Base-by-base conservation (phyloP, 2,329 filamentous ascomycete species). In the Fusarium torreyae region DNA sequence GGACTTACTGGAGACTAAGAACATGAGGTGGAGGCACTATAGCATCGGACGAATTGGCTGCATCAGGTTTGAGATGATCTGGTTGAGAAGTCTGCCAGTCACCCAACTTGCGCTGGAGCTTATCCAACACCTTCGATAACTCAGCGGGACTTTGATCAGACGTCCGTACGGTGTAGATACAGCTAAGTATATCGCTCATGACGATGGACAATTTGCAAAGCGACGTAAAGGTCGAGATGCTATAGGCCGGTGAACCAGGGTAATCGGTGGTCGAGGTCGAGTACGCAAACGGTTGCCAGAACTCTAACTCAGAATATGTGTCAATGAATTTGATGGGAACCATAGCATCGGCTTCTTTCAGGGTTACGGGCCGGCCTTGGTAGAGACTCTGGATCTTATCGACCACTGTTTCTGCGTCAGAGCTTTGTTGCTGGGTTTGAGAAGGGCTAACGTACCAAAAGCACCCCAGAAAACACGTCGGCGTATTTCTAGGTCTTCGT, bases 341-440 rank as follows among this genome's bases (percentile, higher is more conserved):
- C 11, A 79, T 75, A 0, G 79, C 80, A 24, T 87, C 82, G 0
- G 78, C 78, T n/a, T 84, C 80, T 10, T 82, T 82, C 7, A 87
- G 73, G 4, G 76, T 83, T 0, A 81, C 81, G 0, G 85, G 87
- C 1, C 86, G 82, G 1, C 86, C 86, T 67, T 86, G 85, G 49
- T 87, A 88, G 0, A 88, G 71, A 15, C 81, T 84, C 62, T 88
- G 86, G 9, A 87, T 81, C 66, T 87, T 88, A 63, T 87, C 86
- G 7, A 64, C 61, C 17, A 63, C 57, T 63, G 2, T 10, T 1
- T 7, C 14, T 9, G 2, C 24, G 33, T 64, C 14, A 64, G 39
- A 13, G 13, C 20, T 8, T 1, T 18, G 11, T 1, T 20, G 15
- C 4, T 24, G 1, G 0, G 0, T 1, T 5, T 2, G 2, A 14